Evolutionary conservation across 1,284 basidiomycete species (phyloP).

Genomic region (Sphagnurus paluster): DNA sequence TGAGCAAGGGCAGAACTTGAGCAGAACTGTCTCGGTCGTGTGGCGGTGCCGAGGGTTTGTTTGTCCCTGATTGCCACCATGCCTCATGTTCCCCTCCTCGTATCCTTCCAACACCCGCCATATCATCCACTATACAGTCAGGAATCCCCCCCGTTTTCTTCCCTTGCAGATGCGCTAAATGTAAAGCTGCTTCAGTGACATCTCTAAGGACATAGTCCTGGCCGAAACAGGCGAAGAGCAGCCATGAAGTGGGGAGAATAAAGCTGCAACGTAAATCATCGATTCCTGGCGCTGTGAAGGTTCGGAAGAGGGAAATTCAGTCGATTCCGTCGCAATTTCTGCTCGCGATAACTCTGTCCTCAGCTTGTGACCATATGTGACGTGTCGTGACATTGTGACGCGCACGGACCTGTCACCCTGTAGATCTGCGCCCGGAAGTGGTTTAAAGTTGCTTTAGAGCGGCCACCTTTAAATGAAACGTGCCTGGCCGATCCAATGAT

Average conservation of each 20-base stretch:
- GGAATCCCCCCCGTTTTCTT: not conserved
- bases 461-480: no score
- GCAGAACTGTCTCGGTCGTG: conserved; percentile 14
- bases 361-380: conserved; percentile 8
- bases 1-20: conserved; percentile 11
- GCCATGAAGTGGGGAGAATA: not conserved
- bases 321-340: conserved; percentile 10
- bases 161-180: not conserved
- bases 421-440: not conserved
- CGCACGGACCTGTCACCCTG: conserved; percentile 12
- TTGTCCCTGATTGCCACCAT: conserved; percentile 13
- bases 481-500: not conserved
- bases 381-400: conserved; percentile 10
- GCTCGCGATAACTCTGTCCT: conserved; percentile 2
- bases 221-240: not conserved
- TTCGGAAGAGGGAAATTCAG: conserved; percentile 12
- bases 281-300: conserved; percentile 10
- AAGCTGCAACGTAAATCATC: not conserved
- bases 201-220: not conserved
- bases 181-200: not conserved
- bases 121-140: not conserved
- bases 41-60: conserved; percentile 22
- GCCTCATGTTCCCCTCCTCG: conserved; percentile 18
- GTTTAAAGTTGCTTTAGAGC: no score
- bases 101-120: conserved; percentile 9